Base-by-base conservation (phyloP, 2,329 filamentous ascomycete genomes). In the Zymoseptoria brevis region DNA sequence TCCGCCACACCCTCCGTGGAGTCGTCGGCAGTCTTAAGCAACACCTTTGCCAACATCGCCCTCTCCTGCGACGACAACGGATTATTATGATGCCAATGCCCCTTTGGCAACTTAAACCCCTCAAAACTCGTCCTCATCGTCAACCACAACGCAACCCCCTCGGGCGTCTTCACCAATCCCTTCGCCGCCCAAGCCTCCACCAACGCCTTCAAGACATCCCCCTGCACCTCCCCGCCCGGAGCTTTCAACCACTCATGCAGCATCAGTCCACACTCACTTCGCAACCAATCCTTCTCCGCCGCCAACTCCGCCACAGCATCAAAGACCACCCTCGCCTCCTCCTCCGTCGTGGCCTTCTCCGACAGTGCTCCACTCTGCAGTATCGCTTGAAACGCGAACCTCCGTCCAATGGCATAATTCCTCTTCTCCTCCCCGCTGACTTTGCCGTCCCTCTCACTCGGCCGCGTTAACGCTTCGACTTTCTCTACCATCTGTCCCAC, bases 91-190 rank as follows among this genome's bases (percentile, higher is more conserved):
- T 82, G 79, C 91, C 92, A 96, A 1, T 89, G 80, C 64, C 87
- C 86, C 24, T 81, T 78, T 0, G 87, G 87, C 50, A 88, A 77
- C 54, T 83, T 82, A 57, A 87, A 78, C 7, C 81, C 76, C 0
- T 87, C 83, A 66, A 89, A 90, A 19, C 77, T 77, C 55, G 82
- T 81, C 62, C 83, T 80, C 1, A 88, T 82, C 4, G 84, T 82
- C 30, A 97, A 79, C 91, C 92, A 97, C 58, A 96, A 84, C 0
- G 90, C 90, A 21, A 96, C 85, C 6, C 92, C 93, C 72, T 97
- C 93, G 0, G 91, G 87, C 0, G 91, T 93, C 72, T 88, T 88
- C 8, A 86, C 84, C 54, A 95, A 77, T 8, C 87, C 86, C 54
- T 83, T 68, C 8, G 64, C 60, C 2, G 66, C 63, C 58, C 69